Conservation (phyloP, 495 filamentous ascomycete species). For the Mycothermus thermophilus region DNA sequence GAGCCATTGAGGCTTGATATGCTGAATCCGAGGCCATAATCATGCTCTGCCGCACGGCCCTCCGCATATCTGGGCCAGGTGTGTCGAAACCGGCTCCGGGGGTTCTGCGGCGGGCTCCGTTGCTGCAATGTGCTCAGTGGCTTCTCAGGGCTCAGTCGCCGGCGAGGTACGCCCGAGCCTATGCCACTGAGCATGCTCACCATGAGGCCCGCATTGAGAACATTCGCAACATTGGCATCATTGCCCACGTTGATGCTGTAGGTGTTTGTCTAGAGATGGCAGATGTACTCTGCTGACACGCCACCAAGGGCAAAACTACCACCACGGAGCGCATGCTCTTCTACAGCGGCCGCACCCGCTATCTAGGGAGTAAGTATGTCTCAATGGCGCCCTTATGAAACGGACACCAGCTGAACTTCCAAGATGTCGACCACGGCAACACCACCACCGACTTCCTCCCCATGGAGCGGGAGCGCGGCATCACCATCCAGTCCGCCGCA, state of each 20-base stretch:
- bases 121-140: constrained; percentile 9
- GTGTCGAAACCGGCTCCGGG: too few species aligned
- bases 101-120: too few species aligned
- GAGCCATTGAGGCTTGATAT: too few species aligned
- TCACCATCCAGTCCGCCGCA: constrained; percentile 95
- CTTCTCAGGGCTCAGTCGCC: not conserved
- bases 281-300: constrained; percentile 4
- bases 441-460: constrained; percentile 97
- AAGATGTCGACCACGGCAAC: constrained; percentile 91
- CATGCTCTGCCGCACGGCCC: constrained; percentile 10
- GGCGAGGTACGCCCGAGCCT: constrained; percentile 1
- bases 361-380: constrained; percentile 67
- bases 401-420: constrained; percentile 1
- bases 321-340: constrained; percentile 99
- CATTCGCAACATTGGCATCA: constrained; percentile 95
- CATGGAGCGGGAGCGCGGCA: constrained; percentile 81
- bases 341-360: constrained; percentile 77
- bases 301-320: constrained; percentile 85
- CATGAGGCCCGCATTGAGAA: constrained; percentile 26
- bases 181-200: constrained; percentile 11
- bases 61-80: constrained; percentile 8
- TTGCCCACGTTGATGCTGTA: constrained; percentile 96
- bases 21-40: not conserved
- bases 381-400: too few species aligned
- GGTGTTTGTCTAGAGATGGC: constrained; percentile 12